Conservation (phyloP, 2,329 filamentous ascomycete genomes). For the Exophiala oligosperma region DNA sequence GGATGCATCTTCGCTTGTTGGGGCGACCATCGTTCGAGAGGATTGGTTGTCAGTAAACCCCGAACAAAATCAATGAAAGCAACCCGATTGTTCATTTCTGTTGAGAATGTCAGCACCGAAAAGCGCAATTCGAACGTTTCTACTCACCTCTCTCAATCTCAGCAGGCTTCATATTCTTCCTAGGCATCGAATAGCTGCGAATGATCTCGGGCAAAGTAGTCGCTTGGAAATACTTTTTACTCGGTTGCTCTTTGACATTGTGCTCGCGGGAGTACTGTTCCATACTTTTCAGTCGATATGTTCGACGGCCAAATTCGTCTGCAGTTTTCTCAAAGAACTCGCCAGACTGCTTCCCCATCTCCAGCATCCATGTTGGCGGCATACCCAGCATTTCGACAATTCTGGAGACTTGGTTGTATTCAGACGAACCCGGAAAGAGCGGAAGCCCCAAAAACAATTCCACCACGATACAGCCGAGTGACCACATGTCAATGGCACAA, state of each 20-base stretch:
- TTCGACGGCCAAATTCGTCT: slow-evolving; percentile 89
- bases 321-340: slow-evolving; percentile 94
- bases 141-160: slow-evolving; percentile 89
- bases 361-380: slow-evolving; percentile 97
- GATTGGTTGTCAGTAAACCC: slow-evolving; percentile 89
- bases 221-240: slow-evolving; percentile 98
- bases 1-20: slow-evolving; percentile 96
- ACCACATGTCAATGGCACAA: slow-evolving; percentile 99
- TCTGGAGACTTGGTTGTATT: slow-evolving; percentile 96
- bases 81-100: slow-evolving; percentile 97
- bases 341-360: slow-evolving; percentile 95
- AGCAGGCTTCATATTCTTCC: slow-evolving; percentile 98
- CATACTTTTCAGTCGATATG: slow-evolving; percentile 92
- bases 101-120: slow-evolving; percentile 24
- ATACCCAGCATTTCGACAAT: slow-evolving; percentile 98
- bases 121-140: neutral
- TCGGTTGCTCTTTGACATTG: slow-evolving; percentile 94
- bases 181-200: slow-evolving; percentile 94
- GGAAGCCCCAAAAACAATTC: slow-evolving; percentile 94
- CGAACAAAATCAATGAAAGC: slow-evolving; percentile 98
- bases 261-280: slow-evolving; percentile 97
- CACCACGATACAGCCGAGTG: slow-evolving; percentile 94
- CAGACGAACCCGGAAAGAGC: slow-evolving; percentile 92
- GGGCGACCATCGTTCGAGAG: slow-evolving; percentile 93
- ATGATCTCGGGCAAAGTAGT: slow-evolving; percentile 95